Base-by-base conservation (phyloP, 805 yeast genomes). In the Wickerhamiella sergipiensis region DNA sequence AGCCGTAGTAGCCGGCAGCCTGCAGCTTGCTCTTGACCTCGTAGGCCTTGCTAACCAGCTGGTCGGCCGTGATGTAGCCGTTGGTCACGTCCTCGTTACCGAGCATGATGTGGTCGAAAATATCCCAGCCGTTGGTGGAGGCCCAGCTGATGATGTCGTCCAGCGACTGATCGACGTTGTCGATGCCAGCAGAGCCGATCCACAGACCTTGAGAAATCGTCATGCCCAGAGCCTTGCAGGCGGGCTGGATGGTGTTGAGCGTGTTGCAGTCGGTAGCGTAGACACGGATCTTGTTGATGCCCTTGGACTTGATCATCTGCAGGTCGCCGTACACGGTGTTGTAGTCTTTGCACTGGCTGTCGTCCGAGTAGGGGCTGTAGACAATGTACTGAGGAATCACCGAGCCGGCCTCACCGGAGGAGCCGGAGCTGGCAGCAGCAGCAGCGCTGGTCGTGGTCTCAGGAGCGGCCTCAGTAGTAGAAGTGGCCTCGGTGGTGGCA, bases 241-340 rank as follows among this genome's bases (percentile, higher is more conserved):
- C 74, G 47, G 92, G 85, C 59, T 79, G 73, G 39, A 87, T 79
- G 2, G 83, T 79, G 29, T 73, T 61, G 47, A 85, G 67, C 23
- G 83, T 77, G 64, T 77, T 73, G 71, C 97, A 89, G 66, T 89
- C 97, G 52, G 85, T 83, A 59, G 95, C 95, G 64, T 89, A 89
- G 49, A 86, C 64, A 71, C 97, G 79, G 50, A 89, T 69, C 49
- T 75, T 75, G 40, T 68, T 63, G 59, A 88, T 80, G 50, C 87
- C 85, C 61, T 78, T 79, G 51, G 75, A 64, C 23, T 67, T 61
- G 59, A 89, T 84, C 53, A 68, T 60, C 29, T 69, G 57, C 53
- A 89, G 71, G 65, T 89, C 96, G 21, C 68, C 54, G 46, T 65
- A 53, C 44, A 89, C 84, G 13, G 75, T 63, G 50, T 61, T 68